phyloP scores from a whole-genome alignment of 352 stramenopile species.

The Elongisporangium senticosum region DNA sequence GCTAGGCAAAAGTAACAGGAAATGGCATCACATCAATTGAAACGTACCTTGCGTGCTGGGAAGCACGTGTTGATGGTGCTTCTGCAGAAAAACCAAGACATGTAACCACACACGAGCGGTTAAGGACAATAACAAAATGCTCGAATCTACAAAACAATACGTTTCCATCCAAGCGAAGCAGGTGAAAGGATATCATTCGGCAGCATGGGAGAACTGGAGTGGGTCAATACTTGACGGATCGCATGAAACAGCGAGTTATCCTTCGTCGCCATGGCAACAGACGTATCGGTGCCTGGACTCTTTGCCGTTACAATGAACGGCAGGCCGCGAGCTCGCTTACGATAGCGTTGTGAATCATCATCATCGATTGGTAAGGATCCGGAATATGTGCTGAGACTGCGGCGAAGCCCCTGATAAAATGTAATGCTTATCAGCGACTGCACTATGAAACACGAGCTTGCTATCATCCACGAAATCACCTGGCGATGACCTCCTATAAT shows the following conservation, averaged over 20 bases:
- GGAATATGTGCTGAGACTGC: not conserved
- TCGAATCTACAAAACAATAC: not conserved
- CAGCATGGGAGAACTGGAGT: not conserved
- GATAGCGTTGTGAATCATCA: not conserved
- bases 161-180: not conserved
- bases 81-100: not conserved
- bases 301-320: not conserved
- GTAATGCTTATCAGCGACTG: not conserved
- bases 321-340: not conserved
- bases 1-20: not conserved
- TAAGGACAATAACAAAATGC: not conserved
- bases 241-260: not conserved
- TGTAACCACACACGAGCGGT: not conserved
- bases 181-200: slow-evolving; percentile 3
- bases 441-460: not conserved
- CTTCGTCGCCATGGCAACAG: not conserved
- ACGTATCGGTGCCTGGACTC: not conserved
- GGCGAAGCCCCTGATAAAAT: not conserved
- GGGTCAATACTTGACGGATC: not conserved
- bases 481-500: not conserved
- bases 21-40: no score
- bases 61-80: not conserved
- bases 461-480: not conserved
- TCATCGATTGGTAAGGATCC: not conserved
- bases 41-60: not conserved